Evolutionary conservation across 805 yeast species (phyloP), one percentile per base, ranked within the genome.

Genomic region (Candida corydali): DNA sequence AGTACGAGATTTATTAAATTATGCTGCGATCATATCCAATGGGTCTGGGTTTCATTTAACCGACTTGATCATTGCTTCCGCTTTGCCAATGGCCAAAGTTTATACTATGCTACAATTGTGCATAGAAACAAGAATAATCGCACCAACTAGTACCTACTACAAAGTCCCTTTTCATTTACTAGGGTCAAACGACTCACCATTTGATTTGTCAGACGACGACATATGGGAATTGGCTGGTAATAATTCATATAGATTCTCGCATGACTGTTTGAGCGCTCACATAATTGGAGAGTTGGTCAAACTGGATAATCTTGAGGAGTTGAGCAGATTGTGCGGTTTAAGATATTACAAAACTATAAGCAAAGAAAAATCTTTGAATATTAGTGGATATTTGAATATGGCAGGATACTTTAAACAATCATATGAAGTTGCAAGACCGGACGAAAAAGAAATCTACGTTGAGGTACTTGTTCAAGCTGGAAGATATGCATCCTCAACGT

Each of bases 111-210:
- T 73, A 4, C 59, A 55, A 17, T 47, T 57, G 26, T 63, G 68
- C 12, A 45, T 63, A 9, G 59, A 62, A 18, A 32, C 52, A 9
- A 49, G 54, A 11, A 27, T 72, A 3, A 46, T 75, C 5, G 42
- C 45, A 2, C 74, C 77, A 1, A 49, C 61, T 10, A 62, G 68
- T 17, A 52, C 68, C 2, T 65, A 63, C 41, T 71, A 71, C 47
- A 75, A 74, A 43, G 51, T 71, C 16, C 78, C 79, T 7, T 68
- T 71, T 38, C 67, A 66, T 43, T 43, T 65, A 17, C 49, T 62
- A 3, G 50, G 55, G 8, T 41, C 54, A 7, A 47, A 49, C 6
- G 45, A 43, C 3, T 55, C 51, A 27, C 58, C 65, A 1, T 51
- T 57, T 25, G 61, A 57, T 9, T 33, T 68, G 10, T 39, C 53